These are phyloP conservation scores for Rhodotorula sp. DNA, from an alignment of 1,284 basidiomycete species.

Conservation along the genomic window DNA sequence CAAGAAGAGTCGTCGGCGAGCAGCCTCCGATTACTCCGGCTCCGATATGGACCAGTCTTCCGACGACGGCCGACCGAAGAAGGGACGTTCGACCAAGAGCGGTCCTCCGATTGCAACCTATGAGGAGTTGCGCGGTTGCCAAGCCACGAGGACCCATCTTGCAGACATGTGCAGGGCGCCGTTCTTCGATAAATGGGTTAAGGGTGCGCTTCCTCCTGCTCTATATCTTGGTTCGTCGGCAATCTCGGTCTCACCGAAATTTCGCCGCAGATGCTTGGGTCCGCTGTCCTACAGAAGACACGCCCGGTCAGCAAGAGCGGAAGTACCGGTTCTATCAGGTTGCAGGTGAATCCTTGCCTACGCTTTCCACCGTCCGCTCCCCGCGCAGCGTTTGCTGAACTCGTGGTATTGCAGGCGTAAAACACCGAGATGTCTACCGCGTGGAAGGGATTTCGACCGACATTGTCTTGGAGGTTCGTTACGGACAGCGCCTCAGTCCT, in stretches of 20 bases:
- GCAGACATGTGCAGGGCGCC: constrained; percentile 65
- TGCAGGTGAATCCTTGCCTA: constrained; percentile 56
- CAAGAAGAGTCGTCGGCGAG: constrained; percentile 3
- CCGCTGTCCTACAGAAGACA: constrained; percentile 56
- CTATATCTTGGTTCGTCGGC: background rate
- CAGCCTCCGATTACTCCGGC: constrained; percentile 4
- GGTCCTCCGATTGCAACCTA: background rate
- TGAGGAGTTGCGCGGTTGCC: background rate
- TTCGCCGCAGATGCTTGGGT: constrained; percentile 67
- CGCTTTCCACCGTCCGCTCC: too few species aligned
- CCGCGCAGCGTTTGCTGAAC: background rate
- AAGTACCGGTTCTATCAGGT: constrained; percentile 81
- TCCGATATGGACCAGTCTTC: constrained; percentile 22
- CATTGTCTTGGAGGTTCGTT: constrained; percentile 65
- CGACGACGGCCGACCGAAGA: constrained; percentile 16
- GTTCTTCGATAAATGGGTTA: constrained; percentile 73
- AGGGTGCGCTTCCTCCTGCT: constrained; percentile 55
- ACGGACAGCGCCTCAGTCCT: constrained; percentile 61
- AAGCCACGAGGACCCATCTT: constrained; percentile 62
- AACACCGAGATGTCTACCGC: constrained; percentile 63
- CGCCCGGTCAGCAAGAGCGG: constrained; percentile 53
- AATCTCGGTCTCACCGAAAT: background rate
- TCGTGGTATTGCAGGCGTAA: background rate
- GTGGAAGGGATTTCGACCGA: constrained; percentile 65
- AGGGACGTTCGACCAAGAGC: background rate